Evolutionary conservation across 257 asterid genomes (phyloP).

Genomic region (Lycium ferocissimum): DNA sequence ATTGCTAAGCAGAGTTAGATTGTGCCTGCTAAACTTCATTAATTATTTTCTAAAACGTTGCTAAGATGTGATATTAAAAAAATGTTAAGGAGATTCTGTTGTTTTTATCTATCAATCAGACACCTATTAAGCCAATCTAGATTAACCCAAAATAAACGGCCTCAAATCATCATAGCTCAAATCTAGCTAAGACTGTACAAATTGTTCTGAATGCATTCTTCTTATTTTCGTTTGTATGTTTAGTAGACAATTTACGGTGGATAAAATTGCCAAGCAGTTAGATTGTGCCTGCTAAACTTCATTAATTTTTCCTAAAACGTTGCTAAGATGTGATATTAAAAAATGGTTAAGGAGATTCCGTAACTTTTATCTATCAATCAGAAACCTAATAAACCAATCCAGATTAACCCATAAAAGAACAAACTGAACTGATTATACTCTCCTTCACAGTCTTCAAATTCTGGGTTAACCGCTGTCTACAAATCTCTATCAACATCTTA

Average conservation of each 20-base stretch:
- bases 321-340: too few relatives aligned
- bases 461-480: not conserved
- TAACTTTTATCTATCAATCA: not conserved
- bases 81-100: too few relatives aligned
- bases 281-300: too few relatives aligned
- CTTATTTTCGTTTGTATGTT: not conserved
- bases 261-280: too few relatives aligned
- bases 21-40: too few relatives aligned
- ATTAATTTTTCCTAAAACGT: too few relatives aligned
- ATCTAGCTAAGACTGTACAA: not conserved
- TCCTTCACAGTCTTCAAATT: not conserved
- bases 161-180: not conserved
- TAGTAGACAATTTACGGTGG: too few relatives aligned
- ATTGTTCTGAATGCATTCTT: constrained; percentile 3
- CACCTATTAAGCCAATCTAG: too few relatives aligned
- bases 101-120: too few relatives aligned
- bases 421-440: not conserved
- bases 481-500: not conserved
- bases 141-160: too few relatives aligned
- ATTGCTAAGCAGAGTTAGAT: not conserved
- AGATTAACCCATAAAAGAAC: not conserved
- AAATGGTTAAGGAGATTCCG: not conserved
- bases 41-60: too few relatives aligned
- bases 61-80: too few relatives aligned
- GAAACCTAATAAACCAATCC: not conserved